Conservation (phyloP, 2,329 filamentous ascomycete species). For the Coniochaeta sp. region DNA sequence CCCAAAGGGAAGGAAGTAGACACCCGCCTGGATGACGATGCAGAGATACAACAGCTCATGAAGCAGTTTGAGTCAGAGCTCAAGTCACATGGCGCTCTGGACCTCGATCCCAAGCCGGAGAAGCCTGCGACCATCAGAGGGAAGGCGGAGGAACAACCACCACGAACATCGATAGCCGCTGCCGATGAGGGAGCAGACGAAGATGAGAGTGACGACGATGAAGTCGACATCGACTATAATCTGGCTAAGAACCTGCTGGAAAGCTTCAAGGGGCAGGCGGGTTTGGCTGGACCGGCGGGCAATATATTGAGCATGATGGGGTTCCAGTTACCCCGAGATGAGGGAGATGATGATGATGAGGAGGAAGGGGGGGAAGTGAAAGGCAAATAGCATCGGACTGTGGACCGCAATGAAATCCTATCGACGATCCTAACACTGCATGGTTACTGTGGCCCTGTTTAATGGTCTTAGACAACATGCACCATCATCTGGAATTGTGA, state of each 20-base stretch:
- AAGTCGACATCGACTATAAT: conserved; percentile 76
- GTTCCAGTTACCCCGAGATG: conserved; percentile 71
- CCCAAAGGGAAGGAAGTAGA: not conserved
- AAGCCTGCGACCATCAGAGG: conserved; percentile 19
- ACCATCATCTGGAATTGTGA: too few relatives aligned
- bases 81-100: conserved; percentile 58
- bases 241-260: conserved; percentile 86
- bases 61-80: conserved; percentile 67
- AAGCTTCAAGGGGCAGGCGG: conserved; percentile 85
- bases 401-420: not conserved
- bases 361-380: not conserved
- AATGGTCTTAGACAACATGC: too few relatives aligned
- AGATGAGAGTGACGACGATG: conserved; percentile 22
- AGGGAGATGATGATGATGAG: conserved; percentile 43
- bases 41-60: conserved; percentile 57
- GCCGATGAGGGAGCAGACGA: conserved; percentile 10
- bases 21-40: conserved; percentile 36
- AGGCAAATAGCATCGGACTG: not conserved
- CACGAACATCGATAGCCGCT: not conserved
- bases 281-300: conserved; percentile 75
- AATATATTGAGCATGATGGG: conserved; percentile 87
- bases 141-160: conserved; percentile 2
- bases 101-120: conserved; percentile 33
- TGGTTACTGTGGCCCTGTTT: too few relatives aligned
- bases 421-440: too few relatives aligned